A percentile compares a stretch with the other conserved stretches of the same genome.
Evolutionary conservation across 768 basidiomycete genomes (phyloP).

Genomic region (Russula sp.): DNA sequence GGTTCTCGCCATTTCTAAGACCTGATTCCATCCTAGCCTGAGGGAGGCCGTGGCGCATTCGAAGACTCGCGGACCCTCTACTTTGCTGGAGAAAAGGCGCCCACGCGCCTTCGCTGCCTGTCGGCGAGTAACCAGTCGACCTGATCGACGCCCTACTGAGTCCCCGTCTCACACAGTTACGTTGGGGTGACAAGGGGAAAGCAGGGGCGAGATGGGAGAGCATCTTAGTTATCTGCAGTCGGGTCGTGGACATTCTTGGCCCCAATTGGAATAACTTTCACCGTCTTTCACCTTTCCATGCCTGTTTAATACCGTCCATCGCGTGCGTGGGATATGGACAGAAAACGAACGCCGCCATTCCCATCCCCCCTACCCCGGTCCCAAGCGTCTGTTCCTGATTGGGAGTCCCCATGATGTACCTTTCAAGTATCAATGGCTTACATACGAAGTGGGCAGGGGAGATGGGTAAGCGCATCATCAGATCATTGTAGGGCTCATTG

Average conservation of each 20-base stretch:
- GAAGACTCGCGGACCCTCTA: too few relatives aligned
- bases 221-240: too few relatives aligned
- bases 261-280: neutral
- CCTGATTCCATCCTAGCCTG: too few relatives aligned
- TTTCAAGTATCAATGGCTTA: conserved; percentile 17
- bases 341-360: neutral
- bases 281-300: neutral
- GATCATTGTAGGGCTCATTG: neutral
- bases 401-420: conserved; percentile 26
- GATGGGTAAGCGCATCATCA: conserved; percentile 19
- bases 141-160: too few relatives aligned
- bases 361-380: conserved; percentile 17
- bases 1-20: too few relatives aligned
- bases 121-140: too few relatives aligned
- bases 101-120: too few relatives aligned
- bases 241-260: neutral
- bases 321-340: neutral
- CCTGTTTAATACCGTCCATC: neutral
- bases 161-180: too few relatives aligned
- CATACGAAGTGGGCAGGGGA: conserved; percentile 22
- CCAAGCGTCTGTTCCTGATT: conserved; percentile 23
- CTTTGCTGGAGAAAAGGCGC: too few relatives aligned
- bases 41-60: too few relatives aligned
- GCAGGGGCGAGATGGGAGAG: too few relatives aligned
- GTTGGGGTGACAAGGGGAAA: too few relatives aligned